Evolutionary conservation across 306 rosid species (phyloP), one percentile per base, ranked within the genome.

Genomic region (Dryas drummondii): DNA sequence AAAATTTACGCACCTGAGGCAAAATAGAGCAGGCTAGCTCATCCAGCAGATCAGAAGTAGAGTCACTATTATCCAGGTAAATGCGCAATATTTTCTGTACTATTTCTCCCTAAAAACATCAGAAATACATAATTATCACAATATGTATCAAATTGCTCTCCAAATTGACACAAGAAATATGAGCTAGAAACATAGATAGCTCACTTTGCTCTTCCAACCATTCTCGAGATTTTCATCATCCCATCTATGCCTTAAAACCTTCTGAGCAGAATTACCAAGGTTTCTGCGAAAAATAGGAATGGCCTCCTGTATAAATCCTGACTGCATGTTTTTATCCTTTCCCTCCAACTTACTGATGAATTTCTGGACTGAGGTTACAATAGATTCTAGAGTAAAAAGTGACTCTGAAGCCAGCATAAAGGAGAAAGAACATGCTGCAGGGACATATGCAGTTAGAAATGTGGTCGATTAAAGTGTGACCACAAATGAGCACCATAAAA

Each of bases 361-460:
- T 51, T 75, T 75, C 46, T 65, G 76, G 46, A 70, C 56, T 0
- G 86, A 82, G 54, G 51, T 57, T 48, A 71, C 64, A 58, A 75
- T 60, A 47, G 80, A 79, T 66, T 78, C 80, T 48, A 82, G 74
- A 64, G 86, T 70, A 48, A 78, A 68, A 74, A 82, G 83, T 65
- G 86, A 79, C 56, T 82, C 86, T 6, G 80, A 74, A 9, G 83
- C 86, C 83, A 82, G 70, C 71, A 71, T 75, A 50, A 79, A 82
- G 71, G 83, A 82, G 59, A 78, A 79, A 17, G 80, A 74, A 68
- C 86, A 82, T 15, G 80, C 86, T 82, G 83, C 80, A 56, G 60
- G 40, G 17, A n/a, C 46, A 63, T 60, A 74, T 48, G 70, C 22
- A 48, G 41, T 62, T 11, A 59, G 44, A 27, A 17, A 62, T 37